Evolutionary conservation across 805 yeast species (phyloP).

Genomic region (Ogataea trehaloabstinens): DNA sequence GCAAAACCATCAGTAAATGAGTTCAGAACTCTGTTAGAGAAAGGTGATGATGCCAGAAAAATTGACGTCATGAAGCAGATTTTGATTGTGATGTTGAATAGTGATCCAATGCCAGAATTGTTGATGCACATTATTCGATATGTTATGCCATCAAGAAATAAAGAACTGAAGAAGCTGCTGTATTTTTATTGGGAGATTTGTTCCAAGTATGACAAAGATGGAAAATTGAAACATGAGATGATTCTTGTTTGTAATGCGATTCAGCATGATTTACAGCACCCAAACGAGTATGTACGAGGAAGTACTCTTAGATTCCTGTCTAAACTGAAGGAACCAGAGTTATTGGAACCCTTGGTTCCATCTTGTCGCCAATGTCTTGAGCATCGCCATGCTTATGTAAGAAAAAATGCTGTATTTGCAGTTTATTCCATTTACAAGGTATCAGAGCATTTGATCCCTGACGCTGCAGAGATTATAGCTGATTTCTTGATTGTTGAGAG

Average conservation of each 20-base stretch:
- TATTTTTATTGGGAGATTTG: constrained; percentile 98
- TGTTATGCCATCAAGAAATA: constrained; percentile 93
- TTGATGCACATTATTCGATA: constrained; percentile 96
- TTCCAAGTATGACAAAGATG: constrained; percentile 83
- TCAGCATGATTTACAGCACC: constrained; percentile 96
- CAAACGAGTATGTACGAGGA: constrained; percentile 96
- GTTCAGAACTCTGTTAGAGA: constrained; percentile 75
- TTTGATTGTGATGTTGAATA: constrained; percentile 82
- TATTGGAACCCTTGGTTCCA: constrained; percentile 93
- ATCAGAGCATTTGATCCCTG: constrained; percentile 87
- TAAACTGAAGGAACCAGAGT: constrained; percentile 88
- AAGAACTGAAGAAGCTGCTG: constrained; percentile 85
- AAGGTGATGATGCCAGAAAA: constrained; percentile 84
- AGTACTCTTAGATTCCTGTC: constrained; percentile 89
- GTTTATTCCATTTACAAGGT: constrained; percentile 77
- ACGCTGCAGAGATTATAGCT: constrained; percentile 83
- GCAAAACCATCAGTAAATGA: constrained; percentile 65
- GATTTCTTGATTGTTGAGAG: constrained; percentile 76
- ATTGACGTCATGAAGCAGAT: constrained; percentile 88
- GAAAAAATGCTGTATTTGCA: constrained; percentile 95
- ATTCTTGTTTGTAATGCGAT: constrained; percentile 97
- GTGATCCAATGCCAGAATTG: constrained; percentile 88
- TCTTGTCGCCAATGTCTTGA: constrained; percentile 87
- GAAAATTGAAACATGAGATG: constrained; percentile 97
- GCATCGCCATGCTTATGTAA: constrained; percentile 96